Evolutionary conservation across 345 rosid genomes (phyloP), one percentile per base, ranked within the genome.

Genomic region (Hibiscus trionum): DNA sequence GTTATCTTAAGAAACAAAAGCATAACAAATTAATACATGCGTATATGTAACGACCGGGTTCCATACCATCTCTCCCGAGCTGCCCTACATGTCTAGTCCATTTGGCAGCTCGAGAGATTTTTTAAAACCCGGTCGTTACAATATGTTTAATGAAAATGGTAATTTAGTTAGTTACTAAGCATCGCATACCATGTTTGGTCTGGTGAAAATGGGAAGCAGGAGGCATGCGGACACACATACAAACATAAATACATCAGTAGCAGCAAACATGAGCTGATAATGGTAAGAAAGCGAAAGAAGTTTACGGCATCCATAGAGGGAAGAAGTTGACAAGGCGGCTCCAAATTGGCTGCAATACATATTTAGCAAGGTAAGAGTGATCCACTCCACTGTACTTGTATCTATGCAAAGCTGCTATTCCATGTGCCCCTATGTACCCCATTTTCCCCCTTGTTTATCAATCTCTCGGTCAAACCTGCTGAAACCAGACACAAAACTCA

Each of bases 261-360:
- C 63, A 76, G 72, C 56, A 33, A 55, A 26, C 17, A 11, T 2
- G 2, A 27, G 70, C 29, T 33, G 37, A 33, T 33, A 5, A 4
- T 5, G 37, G 37, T 33, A 37, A 37, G 42, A 5, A 66, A 17
- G 4, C 33, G 73, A 70, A 71, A 21, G 47, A 82, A 94, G 2
- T 26, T 84, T 66, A 91, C 99, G 99, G 97, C 98, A 96, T 89
- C 99, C 99, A 96, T 44, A 96, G 86, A 57, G 98, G 97, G 75
- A 96, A 96, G 88, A 96, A 80, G 79, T 83, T 82, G 75, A 96
- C 96, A 58, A 79, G 82, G 7, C 95, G 96, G 10, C 82, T 77
- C 97, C 98, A 96, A 69, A 96, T 86, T 61, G 99, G 99, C 77
- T 96, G 96, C 81, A 95, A 66, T 4, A 93, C 88, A 74, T 95